Conservation (phyloP, 352 stramenopile genomes). For the Pythium graminicola region DNA sequence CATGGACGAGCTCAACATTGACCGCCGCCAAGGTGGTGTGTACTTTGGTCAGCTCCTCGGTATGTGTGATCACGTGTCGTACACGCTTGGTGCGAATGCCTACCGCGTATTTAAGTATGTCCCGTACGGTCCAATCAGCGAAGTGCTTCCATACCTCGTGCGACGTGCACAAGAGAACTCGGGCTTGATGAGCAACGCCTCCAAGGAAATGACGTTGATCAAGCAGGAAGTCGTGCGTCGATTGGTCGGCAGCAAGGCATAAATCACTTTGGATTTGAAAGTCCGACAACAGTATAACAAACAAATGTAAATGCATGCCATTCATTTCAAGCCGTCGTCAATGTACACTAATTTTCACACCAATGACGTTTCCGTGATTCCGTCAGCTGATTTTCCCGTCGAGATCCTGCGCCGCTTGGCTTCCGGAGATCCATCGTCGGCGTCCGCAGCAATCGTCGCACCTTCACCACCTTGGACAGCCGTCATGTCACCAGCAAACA, state of each 20-base stretch:
- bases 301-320: constrained; percentile 8
- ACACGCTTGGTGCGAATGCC: constrained; percentile 87
- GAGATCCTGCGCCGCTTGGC: constrained; percentile 16
- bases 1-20: constrained; percentile 89
- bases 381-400: constrained; percentile 4
- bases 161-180: constrained; percentile 96
- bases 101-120: constrained; percentile 98
- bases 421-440: constrained; percentile 10
- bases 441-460: not conserved
- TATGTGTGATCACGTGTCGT: constrained; percentile 97
- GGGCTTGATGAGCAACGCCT: constrained; percentile 79
- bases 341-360: constrained; percentile 4
- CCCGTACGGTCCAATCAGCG: constrained; percentile 94
- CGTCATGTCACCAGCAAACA: constrained; percentile 15
- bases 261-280: constrained; percentile 1
- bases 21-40: constrained; percentile 59
- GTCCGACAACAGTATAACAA: not conserved
- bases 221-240: constrained; percentile 64
- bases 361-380: constrained; percentile 7
- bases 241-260: constrained; percentile 16
- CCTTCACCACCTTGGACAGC: constrained; percentile 1
- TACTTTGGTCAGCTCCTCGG: constrained; percentile 97
- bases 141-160: constrained; percentile 97
- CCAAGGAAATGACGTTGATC: constrained; percentile 69
- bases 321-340: not conserved